Conservation (phyloP, 1,139 yeast genomes). For the Lodderomyces pseudojiufengensis region DNA sequence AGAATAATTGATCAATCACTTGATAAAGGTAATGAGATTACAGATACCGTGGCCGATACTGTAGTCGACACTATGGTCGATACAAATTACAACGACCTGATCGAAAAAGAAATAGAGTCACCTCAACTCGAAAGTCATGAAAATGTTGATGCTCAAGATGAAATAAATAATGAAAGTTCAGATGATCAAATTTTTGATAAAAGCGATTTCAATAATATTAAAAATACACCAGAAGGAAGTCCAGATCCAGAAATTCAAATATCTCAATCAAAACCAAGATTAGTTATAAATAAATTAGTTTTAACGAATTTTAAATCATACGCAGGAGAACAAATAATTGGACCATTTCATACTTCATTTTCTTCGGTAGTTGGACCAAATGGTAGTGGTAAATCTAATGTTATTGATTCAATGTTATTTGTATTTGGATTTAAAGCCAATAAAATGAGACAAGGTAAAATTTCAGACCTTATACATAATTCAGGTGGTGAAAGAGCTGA, state of each 20-base stretch:
- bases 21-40: not conserved
- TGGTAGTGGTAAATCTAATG: constrained; percentile 97
- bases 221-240: not conserved
- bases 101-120: not conserved
- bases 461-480: constrained; percentile 87
- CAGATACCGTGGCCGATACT: not conserved
- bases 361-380: constrained; percentile 99
- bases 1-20: not conserved
- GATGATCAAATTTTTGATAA: not conserved
- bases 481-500: constrained; percentile 59
- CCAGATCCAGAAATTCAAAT: too few species aligned
- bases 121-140: too few species aligned
- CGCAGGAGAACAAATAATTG: constrained; percentile 91
- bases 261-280: constrained; percentile 38
- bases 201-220: not conserved
- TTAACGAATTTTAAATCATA: constrained; percentile 90
- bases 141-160: not conserved
- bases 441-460: constrained; percentile 94
- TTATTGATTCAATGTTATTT: constrained; percentile 90
- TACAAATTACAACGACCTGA: too few species aligned
- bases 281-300: constrained; percentile 71
- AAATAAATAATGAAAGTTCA: not conserved
- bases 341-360: constrained; percentile 91
- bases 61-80: not conserved
- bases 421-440: constrained; percentile 96